Evolutionary conservation across 768 basidiomycete species (phyloP), one percentile per base, ranked within the genome.

Genomic region (Podaxis sp.): DNA sequence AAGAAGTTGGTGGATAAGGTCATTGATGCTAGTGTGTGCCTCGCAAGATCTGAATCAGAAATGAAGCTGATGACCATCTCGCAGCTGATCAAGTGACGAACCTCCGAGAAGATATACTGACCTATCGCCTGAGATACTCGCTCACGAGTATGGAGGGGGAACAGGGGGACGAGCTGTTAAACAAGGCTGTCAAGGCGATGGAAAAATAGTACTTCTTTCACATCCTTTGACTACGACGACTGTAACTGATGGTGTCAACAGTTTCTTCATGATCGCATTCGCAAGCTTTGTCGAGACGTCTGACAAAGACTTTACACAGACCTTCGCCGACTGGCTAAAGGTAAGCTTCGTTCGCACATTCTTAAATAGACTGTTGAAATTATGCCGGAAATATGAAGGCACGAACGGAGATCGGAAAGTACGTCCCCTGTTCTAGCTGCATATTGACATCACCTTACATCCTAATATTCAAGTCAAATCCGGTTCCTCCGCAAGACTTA

Each of bases 231-330:
- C 33, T 59, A 50, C 50, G 33, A 26, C 56, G 11, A 33, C 20
- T 28, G 56, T 20, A 58, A 50, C n/a, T 52, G 17, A 37, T 48
- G 26, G 56, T 26, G n/a, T 33, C 33, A 11, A 7, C 61, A 95
- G 92, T 74, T 97, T 96, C 78, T 98, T 98, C 76, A 86, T 95
- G 67, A 91, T 99, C 63, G 91, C 90, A 0, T 99, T 98, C 69
- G 91, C 95, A 2, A 92, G 88, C 64, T 99, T 91, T 68, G 87
- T 96, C 4, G 84, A 89, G 57, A 80, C 82, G 28, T 82, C 87
- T 12, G 78, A 84, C 66, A 75, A 81, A 58, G 61, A 69, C 36
- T 85, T 90, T 70, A 73, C 77, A 46, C 84, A 87, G 65, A 87
- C 82, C 11, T 98, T 99, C 73, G 88, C 89, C 0, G 79, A 84